phyloP scores from a whole-genome alignment of 2,329 filamentous ascomycete species.

The Talaromyces sp. region DNA sequence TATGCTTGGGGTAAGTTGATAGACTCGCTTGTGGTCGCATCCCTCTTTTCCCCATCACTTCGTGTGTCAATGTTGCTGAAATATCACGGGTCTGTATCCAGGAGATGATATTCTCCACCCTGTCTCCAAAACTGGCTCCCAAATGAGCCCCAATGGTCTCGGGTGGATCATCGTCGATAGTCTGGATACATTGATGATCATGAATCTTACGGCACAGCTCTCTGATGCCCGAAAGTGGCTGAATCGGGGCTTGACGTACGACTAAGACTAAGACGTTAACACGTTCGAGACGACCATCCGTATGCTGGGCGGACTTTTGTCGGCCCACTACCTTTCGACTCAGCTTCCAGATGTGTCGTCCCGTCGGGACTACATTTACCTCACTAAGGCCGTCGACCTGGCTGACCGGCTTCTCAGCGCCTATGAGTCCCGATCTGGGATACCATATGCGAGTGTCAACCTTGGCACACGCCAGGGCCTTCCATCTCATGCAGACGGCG shows the following conservation, averaged over 20 bases:
- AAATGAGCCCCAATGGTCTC: conserved; percentile 83
- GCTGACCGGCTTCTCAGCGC: conserved; percentile 73
- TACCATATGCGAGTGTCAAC: conserved; percentile 88
- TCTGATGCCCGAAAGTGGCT: conserved; percentile 86
- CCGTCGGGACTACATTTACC: too few species aligned
- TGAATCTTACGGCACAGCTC: conserved; percentile 87
- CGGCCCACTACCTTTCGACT: conserved; percentile 60
- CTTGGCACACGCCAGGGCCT: conserved; percentile 71
- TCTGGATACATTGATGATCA: conserved; percentile 92
- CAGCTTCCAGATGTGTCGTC: conserved; percentile 46
- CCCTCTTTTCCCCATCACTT: too few species aligned
- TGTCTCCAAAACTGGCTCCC: conserved; percentile 66
- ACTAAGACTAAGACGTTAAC: conserved; percentile 71
- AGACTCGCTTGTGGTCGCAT: too few species aligned
- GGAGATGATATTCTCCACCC: conserved; percentile 74
- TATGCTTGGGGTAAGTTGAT: too few species aligned
- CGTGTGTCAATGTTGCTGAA: too few species aligned
- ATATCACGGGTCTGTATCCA: conserved; percentile 2
- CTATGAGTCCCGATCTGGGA: conserved; percentile 80
- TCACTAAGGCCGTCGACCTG: too few species aligned
- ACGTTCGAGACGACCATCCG: conserved; percentile 84
- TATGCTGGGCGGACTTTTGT: conserved; percentile 68
- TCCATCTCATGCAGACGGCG: conserved; percentile 33
- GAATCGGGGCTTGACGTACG: conserved; percentile 70
- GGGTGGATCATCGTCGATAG: conserved; percentile 98